Conservation (phyloP, 2,329 filamentous ascomycete species). For the Epichloe bromicola region DNA sequence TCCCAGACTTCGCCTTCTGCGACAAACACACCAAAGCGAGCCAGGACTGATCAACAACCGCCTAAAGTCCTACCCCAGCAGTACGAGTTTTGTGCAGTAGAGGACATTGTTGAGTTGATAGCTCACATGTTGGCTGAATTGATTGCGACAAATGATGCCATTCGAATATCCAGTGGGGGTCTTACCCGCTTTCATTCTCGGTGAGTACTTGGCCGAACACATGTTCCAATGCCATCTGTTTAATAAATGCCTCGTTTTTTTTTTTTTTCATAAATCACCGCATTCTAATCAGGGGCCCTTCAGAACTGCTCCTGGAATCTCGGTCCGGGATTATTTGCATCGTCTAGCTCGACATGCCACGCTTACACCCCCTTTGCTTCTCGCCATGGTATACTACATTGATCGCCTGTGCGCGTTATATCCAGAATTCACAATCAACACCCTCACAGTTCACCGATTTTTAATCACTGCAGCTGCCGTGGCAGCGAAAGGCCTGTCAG, state of each 20-base stretch:
- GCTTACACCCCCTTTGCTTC: constrained; percentile 79
- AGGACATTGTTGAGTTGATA: constrained; percentile 82
- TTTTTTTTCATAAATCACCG: background rate
- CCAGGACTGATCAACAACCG: constrained; percentile 34
- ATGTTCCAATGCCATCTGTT: background rate
- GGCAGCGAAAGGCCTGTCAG: constrained; percentile 87
- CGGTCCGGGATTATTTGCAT: constrained; percentile 85
- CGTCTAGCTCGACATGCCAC: constrained; percentile 89
- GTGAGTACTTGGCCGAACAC: constrained; percentile 28
- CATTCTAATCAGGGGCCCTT: background rate
- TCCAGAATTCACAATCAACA: constrained; percentile 90
- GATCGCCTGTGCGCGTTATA: constrained; percentile 88
- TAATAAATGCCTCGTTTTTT: background rate
- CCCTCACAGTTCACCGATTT: constrained; percentile 91
- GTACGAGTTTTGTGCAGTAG: constrained; percentile 72
- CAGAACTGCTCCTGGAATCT: constrained; percentile 67
- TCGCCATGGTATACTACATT: constrained; percentile 99
- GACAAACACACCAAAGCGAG: constrained; percentile 32
- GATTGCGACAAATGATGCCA: constrained; percentile 86
- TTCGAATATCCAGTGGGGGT: constrained; percentile 58
- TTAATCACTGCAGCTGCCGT: constrained; percentile 93
- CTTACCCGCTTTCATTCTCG: constrained; percentile 92
- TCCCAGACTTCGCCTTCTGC: background rate
- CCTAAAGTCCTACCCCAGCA: constrained; percentile 51
- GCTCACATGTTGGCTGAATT: constrained; percentile 92